Percentiles rank a stretch among this genome's conserved stretches.
Evolutionary conservation across 495 filamentous ascomycete species (phyloP).

Genomic region (Aspergillus conjunctus): DNA sequence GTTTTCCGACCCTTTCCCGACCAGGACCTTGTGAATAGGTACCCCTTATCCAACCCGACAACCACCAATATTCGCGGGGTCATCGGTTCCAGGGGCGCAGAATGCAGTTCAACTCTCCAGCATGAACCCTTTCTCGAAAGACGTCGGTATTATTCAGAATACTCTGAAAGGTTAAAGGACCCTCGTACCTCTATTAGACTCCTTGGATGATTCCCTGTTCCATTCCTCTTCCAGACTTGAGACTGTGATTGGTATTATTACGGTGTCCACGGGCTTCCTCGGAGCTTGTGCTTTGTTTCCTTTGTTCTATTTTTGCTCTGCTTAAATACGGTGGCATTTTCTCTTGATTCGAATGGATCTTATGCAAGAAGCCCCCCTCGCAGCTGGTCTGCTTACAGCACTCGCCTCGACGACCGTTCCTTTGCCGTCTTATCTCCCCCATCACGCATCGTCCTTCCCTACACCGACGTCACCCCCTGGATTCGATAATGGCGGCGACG

Average conservation of each 20-base stretch:
- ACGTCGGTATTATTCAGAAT: background rate
- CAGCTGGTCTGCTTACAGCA: conserved; percentile 35
- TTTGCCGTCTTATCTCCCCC: conserved; percentile 25
- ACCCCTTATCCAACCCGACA: conserved; percentile 4
- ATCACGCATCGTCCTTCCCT: conserved; percentile 22
- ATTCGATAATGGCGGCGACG: conserved; percentile 39
- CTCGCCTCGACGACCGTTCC: conserved; percentile 32
- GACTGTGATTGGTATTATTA: conserved; percentile 1
- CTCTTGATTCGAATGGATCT: conserved; percentile 22
- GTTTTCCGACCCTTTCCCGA: background rate
- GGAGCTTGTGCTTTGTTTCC: background rate
- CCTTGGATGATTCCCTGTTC: background rate
- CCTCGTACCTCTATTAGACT: conserved; percentile 3
- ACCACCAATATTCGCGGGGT: background rate
- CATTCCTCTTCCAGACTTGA: background rate
- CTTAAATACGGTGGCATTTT: background rate
- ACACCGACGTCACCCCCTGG: conserved; percentile 23
- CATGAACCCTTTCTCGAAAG: conserved; percentile 14
- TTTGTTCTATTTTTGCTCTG: background rate
- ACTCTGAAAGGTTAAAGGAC: conserved; percentile 7
- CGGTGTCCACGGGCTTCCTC: background rate
- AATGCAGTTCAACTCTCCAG: conserved; percentile 15
- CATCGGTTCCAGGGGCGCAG: conserved; percentile 12
- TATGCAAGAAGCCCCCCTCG: conserved; percentile 24
- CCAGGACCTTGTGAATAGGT: background rate